These are phyloP conservation scores for Marchantia paleacea DNA, from an alignment of 225 moss, liverwort and hornwort genomes.

Conservation along the genomic window DNA sequence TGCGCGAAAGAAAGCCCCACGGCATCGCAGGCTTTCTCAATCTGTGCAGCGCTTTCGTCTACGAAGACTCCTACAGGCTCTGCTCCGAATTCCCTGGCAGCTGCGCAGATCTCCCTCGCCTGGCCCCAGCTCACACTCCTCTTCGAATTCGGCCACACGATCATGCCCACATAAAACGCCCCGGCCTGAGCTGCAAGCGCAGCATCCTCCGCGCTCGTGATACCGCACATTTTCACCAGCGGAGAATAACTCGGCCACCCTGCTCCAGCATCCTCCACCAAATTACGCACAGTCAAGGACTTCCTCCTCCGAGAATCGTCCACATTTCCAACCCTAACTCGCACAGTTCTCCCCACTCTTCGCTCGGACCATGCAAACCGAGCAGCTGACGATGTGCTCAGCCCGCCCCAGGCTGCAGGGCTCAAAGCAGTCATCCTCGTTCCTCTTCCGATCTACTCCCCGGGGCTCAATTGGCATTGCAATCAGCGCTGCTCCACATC, in stretches of 20 bases:
- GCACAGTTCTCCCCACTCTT: background rate
- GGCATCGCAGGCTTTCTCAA: conserved; percentile 53
- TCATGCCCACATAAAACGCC: conserved; percentile 71
- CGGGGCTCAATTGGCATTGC: no score
- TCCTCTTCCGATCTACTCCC: no score
- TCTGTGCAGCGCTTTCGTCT: conserved; percentile 61
- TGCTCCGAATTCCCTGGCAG: conserved; percentile 75
- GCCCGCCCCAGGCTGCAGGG: no score
- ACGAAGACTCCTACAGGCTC: conserved; percentile 90
- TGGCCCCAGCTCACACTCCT: conserved; percentile 52
- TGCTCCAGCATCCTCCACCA: background rate
- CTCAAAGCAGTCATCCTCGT: no score
- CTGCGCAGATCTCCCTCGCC: conserved; percentile 72
- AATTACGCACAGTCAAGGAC: background rate
- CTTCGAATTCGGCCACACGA: conserved; percentile 77
- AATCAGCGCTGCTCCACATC: no score
- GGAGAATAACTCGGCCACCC: conserved; percentile 17
- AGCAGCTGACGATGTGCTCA: no score
- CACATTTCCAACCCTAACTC: background rate
- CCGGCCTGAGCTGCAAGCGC: conserved; percentile 63
- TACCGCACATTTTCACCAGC: conserved; percentile 86
- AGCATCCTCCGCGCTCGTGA: conserved; percentile 70
- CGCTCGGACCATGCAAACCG: no score
- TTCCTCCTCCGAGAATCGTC: background rate
- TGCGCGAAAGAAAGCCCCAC: conserved; percentile 57